Evolutionary conservation across 345 rosid species (phyloP), one percentile per base, ranked within the genome.

Genomic region (Noccaea bulbosa): DNA sequence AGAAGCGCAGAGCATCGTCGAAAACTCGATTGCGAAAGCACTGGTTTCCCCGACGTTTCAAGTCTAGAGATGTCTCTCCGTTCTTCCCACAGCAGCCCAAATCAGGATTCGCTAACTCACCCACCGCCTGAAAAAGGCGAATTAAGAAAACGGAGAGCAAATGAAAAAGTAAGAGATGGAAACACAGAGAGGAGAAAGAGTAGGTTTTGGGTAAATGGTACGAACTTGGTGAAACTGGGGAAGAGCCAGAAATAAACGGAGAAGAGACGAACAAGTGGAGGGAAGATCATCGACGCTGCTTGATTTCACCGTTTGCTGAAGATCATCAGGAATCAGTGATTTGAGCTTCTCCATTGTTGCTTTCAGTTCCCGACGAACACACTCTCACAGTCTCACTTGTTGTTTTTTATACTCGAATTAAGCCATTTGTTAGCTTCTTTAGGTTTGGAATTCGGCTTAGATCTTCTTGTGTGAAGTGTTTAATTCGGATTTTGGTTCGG

Each of bases 41-140:
- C 51, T 48, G 76, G 69, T 92, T 90, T 22, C 93, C 95, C 15
- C 77, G 81, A 4, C 73, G 86, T 78, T 92, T 92, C 58, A 82
- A 71, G 64, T 87, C 84, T 20, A 90, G 65, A 35, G 97, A 85
- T 24, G 80, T 72, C 11, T 72, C 81, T 67, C 78, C 71, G 74
- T 81, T 81, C 87, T 92, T 90, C 16, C 68, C 80, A 70, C 87
- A 88, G 20, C 85, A 84, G 52, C 81, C 76, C 35, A 69, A 72
- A 30, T 75, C 71, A 40, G 85, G 81, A 75, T 77, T 83, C 2
- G 63, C 76, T 83, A 92, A 81, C 57, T 87, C 91, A 39, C 69
- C 51, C n/a, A 84, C 75, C 77, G 79, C 73, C 86, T 84, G 58
- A 44, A n/a, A 71, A 20, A 24, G 5, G 0, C 17, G 27, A 16